phyloP scores from a whole-genome alignment of 805 yeast genomes.

The Ogataea zsoltii region DNA sequence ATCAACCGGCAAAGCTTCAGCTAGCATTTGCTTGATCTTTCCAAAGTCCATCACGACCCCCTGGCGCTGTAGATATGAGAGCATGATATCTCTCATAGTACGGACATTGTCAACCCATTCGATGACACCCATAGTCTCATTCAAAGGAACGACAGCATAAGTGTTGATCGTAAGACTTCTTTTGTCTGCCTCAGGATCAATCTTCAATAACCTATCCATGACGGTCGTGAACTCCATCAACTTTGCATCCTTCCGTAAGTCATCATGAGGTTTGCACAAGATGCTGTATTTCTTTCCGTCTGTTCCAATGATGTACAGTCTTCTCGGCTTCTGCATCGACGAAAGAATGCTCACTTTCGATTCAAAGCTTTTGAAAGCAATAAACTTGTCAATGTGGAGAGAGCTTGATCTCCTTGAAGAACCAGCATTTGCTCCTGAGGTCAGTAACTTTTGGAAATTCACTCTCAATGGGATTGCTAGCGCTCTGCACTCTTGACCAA shows the following conservation, averaged over 20 bases:
- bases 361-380: conserved; percentile 64
- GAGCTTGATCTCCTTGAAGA: conserved; percentile 31
- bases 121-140: conserved; percentile 85
- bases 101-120: conserved; percentile 83
- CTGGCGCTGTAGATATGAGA: conserved; percentile 27
- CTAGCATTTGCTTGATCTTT: conserved; percentile 26
- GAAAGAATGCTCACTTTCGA: conserved; percentile 67
- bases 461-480: conserved; percentile 75
- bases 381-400: conserved; percentile 26
- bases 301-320: conserved; percentile 71
- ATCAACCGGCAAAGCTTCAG: conserved; percentile 24
- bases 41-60: conserved; percentile 31
- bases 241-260: conserved; percentile 92
- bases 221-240: conserved; percentile 89
- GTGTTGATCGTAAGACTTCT: conserved; percentile 71
- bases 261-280: conserved; percentile 85
- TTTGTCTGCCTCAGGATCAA: conserved; percentile 70
- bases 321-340: conserved; percentile 87
- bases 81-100: conserved; percentile 66
- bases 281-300: conserved; percentile 74
- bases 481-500: conserved; percentile 31
- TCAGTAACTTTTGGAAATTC: conserved; percentile 69
- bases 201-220: conserved; percentile 69
- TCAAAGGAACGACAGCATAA: conserved; percentile 85
- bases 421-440: conserved; percentile 45